These are phyloP conservation scores for Erodium trifolium DNA, from an alignment of 441 rosid species.

Conservation along the genomic window DNA sequence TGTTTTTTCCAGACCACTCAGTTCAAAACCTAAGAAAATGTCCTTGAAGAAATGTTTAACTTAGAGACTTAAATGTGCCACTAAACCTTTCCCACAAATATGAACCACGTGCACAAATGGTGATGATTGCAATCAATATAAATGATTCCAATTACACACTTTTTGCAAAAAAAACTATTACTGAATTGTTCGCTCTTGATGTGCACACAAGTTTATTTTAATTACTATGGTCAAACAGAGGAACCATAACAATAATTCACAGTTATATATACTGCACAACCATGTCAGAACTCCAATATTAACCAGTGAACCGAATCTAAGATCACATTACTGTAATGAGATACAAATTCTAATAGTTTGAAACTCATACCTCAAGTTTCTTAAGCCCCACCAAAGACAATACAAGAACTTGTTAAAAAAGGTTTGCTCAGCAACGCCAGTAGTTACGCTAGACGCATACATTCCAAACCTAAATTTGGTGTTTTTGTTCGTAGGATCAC, in stretches of 20 bases:
- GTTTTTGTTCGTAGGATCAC: constrained; percentile 37
- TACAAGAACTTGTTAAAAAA: constrained; percentile 68
- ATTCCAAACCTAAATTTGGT: constrained; percentile 55
- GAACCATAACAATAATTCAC: constrained; percentile 1
- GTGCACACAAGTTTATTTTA: background rate
- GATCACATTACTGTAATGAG: background rate
- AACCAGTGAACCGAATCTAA: constrained; percentile 3
- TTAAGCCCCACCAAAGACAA: constrained; percentile 97
- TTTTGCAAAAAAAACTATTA: too few relatives aligned
- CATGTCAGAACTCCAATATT: background rate
- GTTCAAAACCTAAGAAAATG: background rate
- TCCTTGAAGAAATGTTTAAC: background rate
- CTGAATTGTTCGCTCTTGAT: background rate
- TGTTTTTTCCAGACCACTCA: background rate
- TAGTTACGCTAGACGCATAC: constrained; percentile 51
- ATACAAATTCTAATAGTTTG: background rate
- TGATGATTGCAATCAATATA: background rate
- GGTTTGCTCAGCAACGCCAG: constrained; percentile 44
- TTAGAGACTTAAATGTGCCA: too few relatives aligned
- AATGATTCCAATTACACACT: background rate
- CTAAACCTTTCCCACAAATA: background rate
- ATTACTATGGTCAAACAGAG: background rate
- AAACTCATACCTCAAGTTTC: constrained; percentile 62
- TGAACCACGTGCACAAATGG: background rate
- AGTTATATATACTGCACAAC: background rate